These are phyloP conservation scores for Xerophyta viscosa DNA, from an alignment of 106 monocot species.

Conservation along the genomic window DNA sequence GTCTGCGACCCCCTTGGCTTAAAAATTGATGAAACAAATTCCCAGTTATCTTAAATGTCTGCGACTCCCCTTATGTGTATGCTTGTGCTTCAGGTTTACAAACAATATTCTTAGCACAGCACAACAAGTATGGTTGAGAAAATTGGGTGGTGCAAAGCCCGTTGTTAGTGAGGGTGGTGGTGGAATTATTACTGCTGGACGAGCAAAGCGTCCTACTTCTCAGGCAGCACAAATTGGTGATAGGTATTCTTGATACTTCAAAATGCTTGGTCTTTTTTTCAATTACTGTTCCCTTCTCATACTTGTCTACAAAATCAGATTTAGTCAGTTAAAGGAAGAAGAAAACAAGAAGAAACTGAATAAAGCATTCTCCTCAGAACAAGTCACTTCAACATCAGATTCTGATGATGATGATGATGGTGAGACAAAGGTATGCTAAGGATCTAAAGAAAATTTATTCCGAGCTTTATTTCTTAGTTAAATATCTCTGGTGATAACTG, in stretches of 20 bases:
- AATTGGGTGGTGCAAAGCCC: slow-evolving; percentile 94
- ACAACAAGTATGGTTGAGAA: slow-evolving; percentile 89
- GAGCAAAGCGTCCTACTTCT: slow-evolving; percentile 62
- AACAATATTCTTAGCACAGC: slow-evolving; percentile 95
- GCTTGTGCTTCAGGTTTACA: slow-evolving; percentile 57
- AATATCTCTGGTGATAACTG: too few relatives aligned
- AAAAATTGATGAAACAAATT: not conserved
- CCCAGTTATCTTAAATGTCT: not conserved
- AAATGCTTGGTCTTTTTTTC: not conserved
- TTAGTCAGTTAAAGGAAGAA: slow-evolving; percentile 75
- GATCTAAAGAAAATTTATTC: not conserved
- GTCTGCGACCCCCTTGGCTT: not conserved
- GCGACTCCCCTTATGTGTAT: not conserved
- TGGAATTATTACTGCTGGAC: slow-evolving; percentile 89
- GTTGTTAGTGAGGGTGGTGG: slow-evolving; percentile 55
- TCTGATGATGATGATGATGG: slow-evolving; percentile 33
- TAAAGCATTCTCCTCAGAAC: slow-evolving; percentile 17
- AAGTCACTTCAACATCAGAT: slow-evolving; percentile 34
- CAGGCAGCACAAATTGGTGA: slow-evolving; percentile 49
- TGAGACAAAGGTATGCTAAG: slow-evolving; percentile 24
- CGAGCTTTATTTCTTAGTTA: too few relatives aligned
- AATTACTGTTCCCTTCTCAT: not conserved
- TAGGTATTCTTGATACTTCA: slow-evolving; percentile 30
- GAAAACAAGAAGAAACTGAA: slow-evolving; percentile 34
- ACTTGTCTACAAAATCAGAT: slow-evolving; percentile 27